Conservation (phyloP, 1,284 basidiomycete species). For the Cryptococcus neoformans region DNA sequence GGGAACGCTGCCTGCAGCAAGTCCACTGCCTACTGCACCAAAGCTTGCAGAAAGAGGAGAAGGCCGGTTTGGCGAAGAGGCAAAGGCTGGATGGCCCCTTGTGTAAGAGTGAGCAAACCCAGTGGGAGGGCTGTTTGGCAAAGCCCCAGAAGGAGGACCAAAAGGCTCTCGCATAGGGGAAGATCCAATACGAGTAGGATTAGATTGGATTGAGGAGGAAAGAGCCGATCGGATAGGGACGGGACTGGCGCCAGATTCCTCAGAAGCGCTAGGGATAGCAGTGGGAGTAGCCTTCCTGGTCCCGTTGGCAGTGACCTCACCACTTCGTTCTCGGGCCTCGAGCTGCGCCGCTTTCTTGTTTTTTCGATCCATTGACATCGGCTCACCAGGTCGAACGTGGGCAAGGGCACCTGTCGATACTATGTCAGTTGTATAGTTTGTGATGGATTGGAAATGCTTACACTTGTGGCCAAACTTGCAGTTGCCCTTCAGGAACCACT, state of each 20-base stretch:
- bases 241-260: slow-evolving; percentile 27
- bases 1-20: slow-evolving; percentile 30
- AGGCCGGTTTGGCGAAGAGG: slow-evolving; percentile 39
- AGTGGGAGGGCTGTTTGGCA: slow-evolving; percentile 36
- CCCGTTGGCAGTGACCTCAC: background rate
- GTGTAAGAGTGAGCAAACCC: slow-evolving; percentile 35
- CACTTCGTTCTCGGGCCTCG: slow-evolving; percentile 49
- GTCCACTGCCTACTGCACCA: slow-evolving; percentile 27
- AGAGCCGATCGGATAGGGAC: slow-evolving; percentile 45
- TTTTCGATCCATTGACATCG: slow-evolving; percentile 91
- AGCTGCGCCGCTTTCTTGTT: slow-evolving; percentile 87
- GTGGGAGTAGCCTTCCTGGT: slow-evolving; percentile 9
- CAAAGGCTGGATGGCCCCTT: slow-evolving; percentile 28
- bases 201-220: slow-evolving; percentile 35
- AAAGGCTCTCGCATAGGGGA: slow-evolving; percentile 45
- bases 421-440: slow-evolving; percentile 6
- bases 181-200: slow-evolving; percentile 24
- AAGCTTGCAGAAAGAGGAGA: slow-evolving; percentile 41
- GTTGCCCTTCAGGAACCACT: slow-evolving; percentile 80
- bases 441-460: slow-evolving; percentile 23
- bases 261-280: background rate
- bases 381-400: slow-evolving; percentile 90
- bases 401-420: slow-evolving; percentile 62
- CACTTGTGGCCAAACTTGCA: slow-evolving; percentile 99
- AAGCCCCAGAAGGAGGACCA: slow-evolving; percentile 37